These are phyloP conservation scores for Naganishia cerealis DNA, from an alignment of 1,284 basidiomycete genomes.

Conservation along the genomic window DNA sequence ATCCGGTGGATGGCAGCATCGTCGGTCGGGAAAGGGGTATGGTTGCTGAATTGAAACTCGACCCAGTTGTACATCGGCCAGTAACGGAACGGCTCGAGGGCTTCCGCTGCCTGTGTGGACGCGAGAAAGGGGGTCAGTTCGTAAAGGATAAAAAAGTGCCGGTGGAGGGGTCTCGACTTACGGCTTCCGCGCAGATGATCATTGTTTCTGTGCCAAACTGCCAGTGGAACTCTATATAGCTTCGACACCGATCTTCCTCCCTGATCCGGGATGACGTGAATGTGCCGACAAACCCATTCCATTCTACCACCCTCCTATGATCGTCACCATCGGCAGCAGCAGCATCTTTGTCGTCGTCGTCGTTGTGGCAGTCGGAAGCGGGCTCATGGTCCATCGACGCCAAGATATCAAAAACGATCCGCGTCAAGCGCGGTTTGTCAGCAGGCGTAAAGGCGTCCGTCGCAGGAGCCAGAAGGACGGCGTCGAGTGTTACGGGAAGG, in stretches of 20 bases:
- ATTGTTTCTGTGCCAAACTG: neutral
- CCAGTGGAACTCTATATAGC: slow-evolving; percentile 6
- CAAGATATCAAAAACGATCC: slow-evolving; percentile 4
- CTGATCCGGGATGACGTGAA: neutral
- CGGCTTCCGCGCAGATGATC: slow-evolving; percentile 7
- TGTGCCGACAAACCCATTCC: neutral
- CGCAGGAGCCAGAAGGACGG: neutral
- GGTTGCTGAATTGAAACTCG: neutral
- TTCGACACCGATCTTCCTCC: neutral
- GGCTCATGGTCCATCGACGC: slow-evolving; percentile 7
- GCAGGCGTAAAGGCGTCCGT: neutral
- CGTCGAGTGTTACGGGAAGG: neutral
- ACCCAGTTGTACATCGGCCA: neutral
- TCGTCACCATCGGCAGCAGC: too few species aligned
- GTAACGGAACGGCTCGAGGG: neutral
- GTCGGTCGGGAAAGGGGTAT: neutral
- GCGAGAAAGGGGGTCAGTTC: neutral
- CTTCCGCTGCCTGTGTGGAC: neutral
- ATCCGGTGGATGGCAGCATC: neutral
- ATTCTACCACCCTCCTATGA: neutral
- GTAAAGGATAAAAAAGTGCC: neutral
- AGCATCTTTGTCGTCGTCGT: neutral
- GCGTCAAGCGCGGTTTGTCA: slow-evolving; percentile 1
- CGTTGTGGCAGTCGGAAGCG: neutral
- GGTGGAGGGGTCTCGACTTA: neutral